Base-by-base conservation (phyloP, 2,329 filamentous ascomycete genomes). In the Sporothrix pallida region DNA sequence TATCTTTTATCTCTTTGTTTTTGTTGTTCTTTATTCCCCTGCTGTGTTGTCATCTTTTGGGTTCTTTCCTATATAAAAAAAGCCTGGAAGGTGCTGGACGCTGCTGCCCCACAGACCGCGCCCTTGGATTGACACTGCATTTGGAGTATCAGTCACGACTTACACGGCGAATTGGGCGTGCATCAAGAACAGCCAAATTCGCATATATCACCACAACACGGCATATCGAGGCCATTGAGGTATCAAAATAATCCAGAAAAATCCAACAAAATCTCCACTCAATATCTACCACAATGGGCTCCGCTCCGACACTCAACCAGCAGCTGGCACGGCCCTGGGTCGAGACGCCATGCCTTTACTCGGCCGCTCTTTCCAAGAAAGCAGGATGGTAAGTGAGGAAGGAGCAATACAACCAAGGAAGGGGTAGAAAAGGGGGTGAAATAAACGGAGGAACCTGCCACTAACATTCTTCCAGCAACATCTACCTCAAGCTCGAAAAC, bases 401-500 rank as follows among this genome's bases (percentile, higher is more conserved):
- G 31, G 31, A 37, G 31, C 31, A 37, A 37, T 7, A 37, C 31
- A 37, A 37, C 31, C 31, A 37, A 37, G 31, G 7, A 37, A 37
- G 31, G 31, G 31, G 31, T 37, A 7, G 7, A 37, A 37, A 37
- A 7, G 31, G 31, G 31, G 31, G 1, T 7, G 31, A 37, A 37
- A 37, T 37, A 37, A 37, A 37, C 31, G 7, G 31, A 37, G 31
- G 31, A 37, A 37, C 31, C 31, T 37, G 31, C 7, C 13, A 20
- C 52, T 54, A 54, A 54, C 52, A 20, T 8, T 63, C 13, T 6
- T 5, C 3, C 31, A 86, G 92, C 85, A 90, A 91, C 83, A 88
- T 96, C 83, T 93, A 91, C 81, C 89, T 96, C 79, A 96, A 96
- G 81, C 88, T 95, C 74, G 93, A 96, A 78, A 92, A 91, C 79